Evolutionary conservation across 768 basidiomycete species (phyloP).

Genomic region (Daedalea quercina): DNA sequence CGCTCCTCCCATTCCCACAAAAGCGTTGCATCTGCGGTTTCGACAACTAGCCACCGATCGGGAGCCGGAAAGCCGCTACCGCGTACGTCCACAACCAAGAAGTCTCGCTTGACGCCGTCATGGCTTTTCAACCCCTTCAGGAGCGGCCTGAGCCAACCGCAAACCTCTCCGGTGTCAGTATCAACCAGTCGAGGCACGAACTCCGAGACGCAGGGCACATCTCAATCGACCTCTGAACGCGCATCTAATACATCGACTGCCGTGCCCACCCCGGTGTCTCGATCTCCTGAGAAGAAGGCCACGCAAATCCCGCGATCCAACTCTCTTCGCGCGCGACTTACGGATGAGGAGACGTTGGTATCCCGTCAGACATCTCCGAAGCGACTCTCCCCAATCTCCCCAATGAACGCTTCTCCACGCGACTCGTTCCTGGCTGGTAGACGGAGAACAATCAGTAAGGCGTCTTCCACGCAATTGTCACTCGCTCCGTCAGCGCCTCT

Average conservation of each 20-base stretch:
- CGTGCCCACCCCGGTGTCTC: conserved; percentile 14
- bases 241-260: conserved; percentile 1
- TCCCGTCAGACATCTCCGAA: conserved; percentile 42
- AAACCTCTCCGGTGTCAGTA: conserved; percentile 49
- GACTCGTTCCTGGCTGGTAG: conserved; percentile 49
- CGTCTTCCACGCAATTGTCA: conserved; percentile 33
- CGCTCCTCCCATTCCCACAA: conserved; percentile 39
- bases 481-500: conserved; percentile 47
- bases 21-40: conserved; percentile 31
- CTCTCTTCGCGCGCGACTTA: conserved; percentile 42
- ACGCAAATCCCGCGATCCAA: conserved; percentile 27
- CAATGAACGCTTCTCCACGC: conserved; percentile 43
- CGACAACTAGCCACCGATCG: conserved; percentile 13
- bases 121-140: conserved; percentile 79
- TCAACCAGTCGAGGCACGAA: conserved; percentile 24
- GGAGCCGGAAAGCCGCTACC: conserved; percentile 19
- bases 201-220: background rate
- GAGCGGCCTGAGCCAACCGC: conserved; percentile 54
- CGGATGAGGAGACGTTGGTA: conserved; percentile 49
- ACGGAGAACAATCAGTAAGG: conserved; percentile 41
- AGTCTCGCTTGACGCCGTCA: conserved; percentile 61
- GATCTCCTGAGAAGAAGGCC: conserved; percentile 36
- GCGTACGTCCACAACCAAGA: conserved; percentile 32
- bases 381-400: conserved; percentile 58
- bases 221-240: conserved; percentile 4